These are phyloP conservation scores for Nitzschia putrida DNA, from an alignment of 108 stramenopile species.

Conservation along the genomic window DNA sequence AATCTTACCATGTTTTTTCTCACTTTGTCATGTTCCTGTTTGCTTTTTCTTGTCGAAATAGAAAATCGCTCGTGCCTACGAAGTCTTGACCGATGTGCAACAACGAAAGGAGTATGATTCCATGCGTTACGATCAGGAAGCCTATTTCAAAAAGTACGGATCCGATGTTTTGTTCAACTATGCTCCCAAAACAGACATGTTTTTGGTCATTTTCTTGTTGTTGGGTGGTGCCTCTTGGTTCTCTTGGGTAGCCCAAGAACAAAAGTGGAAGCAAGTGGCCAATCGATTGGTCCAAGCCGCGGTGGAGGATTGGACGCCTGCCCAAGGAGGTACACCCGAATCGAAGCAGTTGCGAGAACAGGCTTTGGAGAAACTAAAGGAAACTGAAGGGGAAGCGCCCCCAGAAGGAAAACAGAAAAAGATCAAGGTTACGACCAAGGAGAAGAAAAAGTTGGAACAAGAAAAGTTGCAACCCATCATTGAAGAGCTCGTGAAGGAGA, in stretches of 20 bases:
- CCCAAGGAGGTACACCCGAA: conserved; percentile 76
- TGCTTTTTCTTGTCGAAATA: conserved; percentile 7
- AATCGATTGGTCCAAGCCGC: conserved; percentile 76
- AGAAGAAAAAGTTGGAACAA: conserved; percentile 65
- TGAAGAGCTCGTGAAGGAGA: conserved; percentile 67
- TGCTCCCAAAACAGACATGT: conserved; percentile 79
- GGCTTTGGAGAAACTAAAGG: conserved; percentile 59
- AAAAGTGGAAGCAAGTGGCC: conserved; percentile 74
- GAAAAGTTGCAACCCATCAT: conserved; percentile 71
- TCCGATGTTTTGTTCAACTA: conserved; percentile 70
- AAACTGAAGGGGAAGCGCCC: conserved; percentile 6
- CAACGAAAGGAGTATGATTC: conserved; percentile 80
- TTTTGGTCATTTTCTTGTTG: conserved; percentile 63
- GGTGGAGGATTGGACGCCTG: conserved; percentile 70
- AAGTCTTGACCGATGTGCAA: conserved; percentile 67
- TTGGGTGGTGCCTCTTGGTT: conserved; percentile 51
- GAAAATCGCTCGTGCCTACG: conserved; percentile 84
- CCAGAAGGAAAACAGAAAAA: conserved; percentile 44
- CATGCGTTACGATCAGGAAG: conserved; percentile 80
- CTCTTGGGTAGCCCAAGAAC: conserved; percentile 72
- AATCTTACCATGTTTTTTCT: too few species aligned
- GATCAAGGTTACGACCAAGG: conserved; percentile 59
- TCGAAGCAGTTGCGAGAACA: conserved; percentile 70
- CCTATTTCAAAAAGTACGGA: conserved; percentile 80
- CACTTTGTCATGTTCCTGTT: too few species aligned